Conservation (phyloP, 2,329 filamentous ascomycete species). For the Colletotrichum tofieldiae region DNA sequence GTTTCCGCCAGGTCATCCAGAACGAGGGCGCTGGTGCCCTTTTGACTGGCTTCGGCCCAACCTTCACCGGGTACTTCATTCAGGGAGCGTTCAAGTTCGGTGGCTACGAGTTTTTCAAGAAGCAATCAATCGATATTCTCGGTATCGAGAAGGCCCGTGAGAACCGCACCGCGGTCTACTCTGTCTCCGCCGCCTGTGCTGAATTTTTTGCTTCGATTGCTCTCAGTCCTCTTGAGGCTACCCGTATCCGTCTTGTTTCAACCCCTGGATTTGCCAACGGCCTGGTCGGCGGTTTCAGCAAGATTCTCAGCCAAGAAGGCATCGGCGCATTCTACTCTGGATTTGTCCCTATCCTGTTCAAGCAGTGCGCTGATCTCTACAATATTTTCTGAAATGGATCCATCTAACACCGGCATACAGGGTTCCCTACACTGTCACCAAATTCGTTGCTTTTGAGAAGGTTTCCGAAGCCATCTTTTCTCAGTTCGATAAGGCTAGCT, state of each 20-base stretch:
- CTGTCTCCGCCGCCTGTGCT: constrained; percentile 75
- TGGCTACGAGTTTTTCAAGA: constrained; percentile 97
- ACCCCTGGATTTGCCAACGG: constrained; percentile 88
- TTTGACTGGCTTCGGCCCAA: constrained; percentile 87
- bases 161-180: constrained; percentile 87
- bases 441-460: constrained; percentile 96
- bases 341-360: constrained; percentile 89
- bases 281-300: constrained; percentile 83
- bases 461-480: constrained; percentile 82
- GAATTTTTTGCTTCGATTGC: constrained; percentile 84
- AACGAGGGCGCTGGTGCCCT: constrained; percentile 90
- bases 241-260: constrained; percentile 92
- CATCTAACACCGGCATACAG: constrained; percentile 55
- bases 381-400: no score
- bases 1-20: constrained; percentile 87
- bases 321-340: constrained; percentile 90
- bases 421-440: constrained; percentile 94
- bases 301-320: constrained; percentile 88
- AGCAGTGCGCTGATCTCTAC: constrained; percentile 71
- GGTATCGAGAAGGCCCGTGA: constrained; percentile 83
- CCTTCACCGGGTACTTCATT: constrained; percentile 91
- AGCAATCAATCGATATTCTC: constrained; percentile 85
- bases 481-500: constrained; percentile 77
- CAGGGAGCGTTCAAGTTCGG: constrained; percentile 95
- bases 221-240: constrained; percentile 92